A percentile compares a stretch with the other conserved stretches of the same genome.
Conservation (phyloP, 805 yeast species). For the Candida multigemmis region DNA sequence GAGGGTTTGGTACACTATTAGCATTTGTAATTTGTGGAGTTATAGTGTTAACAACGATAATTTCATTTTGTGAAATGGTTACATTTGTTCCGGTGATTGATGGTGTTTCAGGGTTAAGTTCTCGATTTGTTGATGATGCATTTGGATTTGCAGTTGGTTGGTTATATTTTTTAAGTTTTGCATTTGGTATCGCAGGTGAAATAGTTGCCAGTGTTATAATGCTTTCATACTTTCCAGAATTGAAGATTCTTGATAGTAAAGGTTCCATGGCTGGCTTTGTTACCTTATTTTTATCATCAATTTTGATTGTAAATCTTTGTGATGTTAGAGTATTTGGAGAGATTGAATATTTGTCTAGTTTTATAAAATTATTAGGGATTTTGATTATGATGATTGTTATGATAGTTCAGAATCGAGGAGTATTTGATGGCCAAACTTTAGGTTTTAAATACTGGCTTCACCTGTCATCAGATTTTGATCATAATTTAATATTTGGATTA, state of each 20-base stretch:
- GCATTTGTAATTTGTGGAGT: conserved; percentile 60
- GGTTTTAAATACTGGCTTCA: conserved; percentile 69
- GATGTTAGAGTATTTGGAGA: conserved; percentile 73
- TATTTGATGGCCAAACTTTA: conserved; percentile 31
- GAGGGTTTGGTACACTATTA: conserved; percentile 66
- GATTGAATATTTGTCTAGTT: conserved; percentile 54
- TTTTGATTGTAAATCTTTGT: conserved; percentile 45
- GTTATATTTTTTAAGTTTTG: conserved; percentile 65
- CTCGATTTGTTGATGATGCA: conserved; percentile 70
- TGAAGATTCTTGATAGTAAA: conserved; percentile 38
- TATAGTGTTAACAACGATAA: conserved; percentile 58
- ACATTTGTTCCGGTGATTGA: conserved; percentile 72
- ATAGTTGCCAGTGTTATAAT: conserved; percentile 73
- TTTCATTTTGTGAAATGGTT: conserved; percentile 75
- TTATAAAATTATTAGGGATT: conserved; percentile 46
- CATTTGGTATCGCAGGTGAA: conserved; percentile 70
- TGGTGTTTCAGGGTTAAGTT: conserved; percentile 67
- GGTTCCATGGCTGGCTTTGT: conserved; percentile 54
- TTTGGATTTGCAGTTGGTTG: conserved; percentile 71
- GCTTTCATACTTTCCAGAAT: conserved; percentile 55
- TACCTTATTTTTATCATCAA: conserved; percentile 42
- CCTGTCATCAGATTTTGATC: conserved; percentile 37
- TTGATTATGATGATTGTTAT: conserved; percentile 49
- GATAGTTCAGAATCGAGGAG: conserved; percentile 58
- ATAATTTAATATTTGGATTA: conserved; percentile 52